Conservation (phyloP, 2,329 filamentous ascomycete genomes). For the Mycosphaerelloides madeirae region DNA sequence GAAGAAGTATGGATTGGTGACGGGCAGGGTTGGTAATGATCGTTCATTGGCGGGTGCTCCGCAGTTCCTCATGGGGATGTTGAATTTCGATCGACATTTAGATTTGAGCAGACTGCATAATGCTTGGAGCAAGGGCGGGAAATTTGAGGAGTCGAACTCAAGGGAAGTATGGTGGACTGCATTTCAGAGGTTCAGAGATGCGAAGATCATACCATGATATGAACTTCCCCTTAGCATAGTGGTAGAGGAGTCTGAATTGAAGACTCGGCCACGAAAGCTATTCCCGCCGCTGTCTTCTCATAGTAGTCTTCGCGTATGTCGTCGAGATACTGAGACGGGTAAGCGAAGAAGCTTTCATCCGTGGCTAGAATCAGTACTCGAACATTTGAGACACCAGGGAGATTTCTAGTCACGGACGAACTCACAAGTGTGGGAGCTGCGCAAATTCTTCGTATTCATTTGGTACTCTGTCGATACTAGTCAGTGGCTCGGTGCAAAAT, state of each 20-base stretch:
- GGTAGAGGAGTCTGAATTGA: conserved; percentile 4
- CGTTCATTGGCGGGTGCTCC: conserved; percentile 38
- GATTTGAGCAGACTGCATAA: conserved; percentile 42
- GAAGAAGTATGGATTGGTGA: conserved; percentile 35
- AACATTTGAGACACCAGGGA: no score
- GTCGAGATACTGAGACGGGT: conserved; percentile 8
- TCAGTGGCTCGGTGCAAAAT: neutral
- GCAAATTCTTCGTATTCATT: conserved; percentile 13
- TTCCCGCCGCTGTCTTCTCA: conserved; percentile 13
- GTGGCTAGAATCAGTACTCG: no score
- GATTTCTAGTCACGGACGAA: no score
- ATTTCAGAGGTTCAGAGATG: conserved; percentile 44
- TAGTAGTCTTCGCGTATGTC: conserved; percentile 10
- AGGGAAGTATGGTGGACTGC: conserved; percentile 38
- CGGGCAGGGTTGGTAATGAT: conserved; percentile 36
- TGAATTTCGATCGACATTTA: conserved; percentile 44
- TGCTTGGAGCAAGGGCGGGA: conserved; percentile 29
- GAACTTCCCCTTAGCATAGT: conserved; percentile 7
- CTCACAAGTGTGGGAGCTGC: conserved; percentile 13
- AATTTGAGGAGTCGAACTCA: conserved; percentile 18
- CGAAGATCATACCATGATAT: conserved; percentile 40
- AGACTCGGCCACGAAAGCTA: conserved; percentile 11
- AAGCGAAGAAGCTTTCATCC: conserved; percentile 19
- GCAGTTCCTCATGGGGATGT: conserved; percentile 40
- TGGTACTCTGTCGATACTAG: conserved; percentile 5